Base-by-base conservation (phyloP, 345 rosid species). In the Rhodamnia rubescens region DNA sequence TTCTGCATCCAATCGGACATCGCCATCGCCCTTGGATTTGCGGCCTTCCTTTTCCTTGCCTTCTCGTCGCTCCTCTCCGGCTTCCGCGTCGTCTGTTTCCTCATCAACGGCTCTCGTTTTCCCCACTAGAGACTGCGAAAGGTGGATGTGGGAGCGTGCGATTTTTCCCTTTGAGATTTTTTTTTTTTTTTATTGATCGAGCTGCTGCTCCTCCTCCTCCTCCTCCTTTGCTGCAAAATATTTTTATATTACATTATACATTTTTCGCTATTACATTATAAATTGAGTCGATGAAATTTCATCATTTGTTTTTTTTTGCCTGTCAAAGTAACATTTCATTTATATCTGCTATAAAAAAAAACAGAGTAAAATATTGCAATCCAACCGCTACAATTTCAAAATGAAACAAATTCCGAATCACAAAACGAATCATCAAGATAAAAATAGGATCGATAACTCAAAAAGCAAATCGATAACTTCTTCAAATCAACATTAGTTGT, bases 61-160 rank as follows among this genome's bases (percentile, higher is more conserved):
- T 86, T 94, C 49, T 95, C 98, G 58, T 92, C 94, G 29, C 85
- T 95, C 88, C 87, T 94, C 44, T 97, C 99, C 84, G 99, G 96
- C 85, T 97, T 92, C 88, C 95, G 98, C 83, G 94, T 95, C 52
- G 96, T 88, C 32, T 92, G 95, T 88, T 97, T 93, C 61, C 88
- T 97, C 57, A 91, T 97, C 88, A 92, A 90, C 86, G 99, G 99
- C 89, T 94, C 98, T 83, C 98, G 99, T 83, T 92, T 92, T 86
- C 95, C 93, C 82, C 86, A 92, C 47, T 96, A 93, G 90, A 54
- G 56, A 18, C 16, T 42, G 32, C 11, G 27, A 12, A 56, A 22
- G 61, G 32, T 11, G 22, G 53, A 3, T 16, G 27, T 32, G 40
- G 42, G 75, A n/a, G 55, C 56, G 22, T 21, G 21, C 54, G 26